Percentiles rank a stretch among this genome's conserved stretches.
These are phyloP conservation scores for Carex kokanica DNA, from an alignment of 176 grass and related monocot genomes.

Conservation along the genomic window DNA sequence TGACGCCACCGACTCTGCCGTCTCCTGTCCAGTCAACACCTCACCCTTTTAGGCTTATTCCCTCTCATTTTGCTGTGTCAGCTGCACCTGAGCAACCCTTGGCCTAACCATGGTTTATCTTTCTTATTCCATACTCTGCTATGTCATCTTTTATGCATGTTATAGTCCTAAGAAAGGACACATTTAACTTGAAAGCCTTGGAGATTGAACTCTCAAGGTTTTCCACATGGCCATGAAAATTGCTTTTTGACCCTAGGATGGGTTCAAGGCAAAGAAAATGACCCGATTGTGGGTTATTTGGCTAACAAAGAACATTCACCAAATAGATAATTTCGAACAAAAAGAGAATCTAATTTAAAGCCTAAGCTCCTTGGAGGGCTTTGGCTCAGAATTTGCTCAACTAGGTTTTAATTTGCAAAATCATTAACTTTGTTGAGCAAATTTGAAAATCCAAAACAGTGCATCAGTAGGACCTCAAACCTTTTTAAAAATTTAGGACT, in stretches of 20 bases:
- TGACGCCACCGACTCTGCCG: conserved; percentile 61
- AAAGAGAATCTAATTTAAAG: conserved; percentile 46
- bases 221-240: conserved; percentile 54
- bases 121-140: conserved; percentile 29
- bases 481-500: conserved; percentile 19
- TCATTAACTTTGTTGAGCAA: conserved; percentile 21
- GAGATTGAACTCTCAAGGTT: conserved; percentile 24
- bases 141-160: conserved; percentile 46
- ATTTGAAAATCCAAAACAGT: conserved; percentile 22
- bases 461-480: conserved; percentile 28
- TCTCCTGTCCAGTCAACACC: conserved; percentile 55
- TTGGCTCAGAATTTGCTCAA: conserved; percentile 27
- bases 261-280: conserved; percentile 61
- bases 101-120: conserved; percentile 93
- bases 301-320: conserved; percentile 59
- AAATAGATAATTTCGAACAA: conserved; percentile 39
- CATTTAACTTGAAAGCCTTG: conserved; percentile 27
- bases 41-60: conserved; percentile 71
- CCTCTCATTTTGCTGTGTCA: conserved; percentile 69
- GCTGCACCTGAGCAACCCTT: conserved; percentile 84
- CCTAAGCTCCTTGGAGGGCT: conserved; percentile 37
- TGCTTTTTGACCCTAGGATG: conserved; percentile 77
- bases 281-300: conserved; percentile 55
- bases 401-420: conserved; percentile 20
- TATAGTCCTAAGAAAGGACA: conserved; percentile 35